Conservation (phyloP, 305 asterid species). For the Fraxinus sp. region DNA sequence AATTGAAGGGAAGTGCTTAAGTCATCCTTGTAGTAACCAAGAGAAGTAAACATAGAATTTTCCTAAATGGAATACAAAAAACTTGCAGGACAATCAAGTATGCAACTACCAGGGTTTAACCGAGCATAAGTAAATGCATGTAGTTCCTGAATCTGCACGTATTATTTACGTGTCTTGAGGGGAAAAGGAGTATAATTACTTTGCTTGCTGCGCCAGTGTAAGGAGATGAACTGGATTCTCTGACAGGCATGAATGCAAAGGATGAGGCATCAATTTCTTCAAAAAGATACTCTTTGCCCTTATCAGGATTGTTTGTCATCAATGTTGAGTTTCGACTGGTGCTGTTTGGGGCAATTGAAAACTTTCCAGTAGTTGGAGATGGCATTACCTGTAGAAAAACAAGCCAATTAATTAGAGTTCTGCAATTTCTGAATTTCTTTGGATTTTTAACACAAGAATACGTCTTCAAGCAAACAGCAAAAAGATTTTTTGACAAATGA, state of each 20-base stretch:
- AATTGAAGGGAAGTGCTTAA: not conserved
- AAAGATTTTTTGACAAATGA: not conserved
- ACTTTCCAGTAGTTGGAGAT: not conserved
- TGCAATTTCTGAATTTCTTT: not conserved
- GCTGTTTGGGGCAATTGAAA: slow-evolving; percentile 13
- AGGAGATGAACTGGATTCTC: not conserved
- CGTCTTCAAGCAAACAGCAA: not conserved
- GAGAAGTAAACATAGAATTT: too few relatives aligned
- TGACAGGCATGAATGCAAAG: not conserved
- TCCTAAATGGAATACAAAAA: not conserved
- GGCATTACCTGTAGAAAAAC: not conserved
- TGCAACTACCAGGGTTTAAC: not conserved
- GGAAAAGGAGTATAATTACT: slow-evolving; percentile 28
- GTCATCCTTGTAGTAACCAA: too few relatives aligned
- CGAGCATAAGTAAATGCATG: not conserved
- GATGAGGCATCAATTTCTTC: not conserved
- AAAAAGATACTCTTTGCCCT: slow-evolving; percentile 43
- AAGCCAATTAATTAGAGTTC: not conserved
- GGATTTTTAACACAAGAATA: not conserved
- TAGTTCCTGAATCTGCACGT: not conserved
- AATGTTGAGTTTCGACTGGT: not conserved
- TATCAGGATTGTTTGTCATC: slow-evolving; percentile 14
- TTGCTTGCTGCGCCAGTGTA: not conserved
- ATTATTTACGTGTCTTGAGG: not conserved
- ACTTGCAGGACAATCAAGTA: not conserved